A percentile compares a stretch with the other conserved stretches of the same genome.
Evolutionary conservation across 495 filamentous ascomycete species (phyloP).

Genomic region (Pyrenula aspistea): DNA sequence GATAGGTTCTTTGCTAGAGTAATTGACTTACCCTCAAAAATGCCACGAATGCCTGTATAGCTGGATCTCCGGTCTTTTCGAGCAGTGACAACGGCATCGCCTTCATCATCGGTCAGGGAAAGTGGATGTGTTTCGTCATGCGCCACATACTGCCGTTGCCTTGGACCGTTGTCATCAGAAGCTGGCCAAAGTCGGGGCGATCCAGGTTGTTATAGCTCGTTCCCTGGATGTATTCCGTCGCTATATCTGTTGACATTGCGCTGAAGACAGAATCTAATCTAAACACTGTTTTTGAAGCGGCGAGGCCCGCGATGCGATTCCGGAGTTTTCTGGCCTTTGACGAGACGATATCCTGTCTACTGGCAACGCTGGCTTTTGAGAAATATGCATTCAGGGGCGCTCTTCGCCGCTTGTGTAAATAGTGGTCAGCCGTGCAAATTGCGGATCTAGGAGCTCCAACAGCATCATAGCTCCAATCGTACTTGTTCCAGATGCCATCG

Average conservation of each 20-base stretch:
- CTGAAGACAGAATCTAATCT: constrained; percentile 19
- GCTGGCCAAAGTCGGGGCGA: constrained; percentile 8
- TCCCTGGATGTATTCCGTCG: constrained; percentile 29
- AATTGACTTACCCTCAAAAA: constrained; percentile 11
- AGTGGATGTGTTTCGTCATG: constrained; percentile 18
- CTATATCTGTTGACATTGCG: constrained; percentile 22
- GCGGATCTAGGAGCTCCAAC: no score
- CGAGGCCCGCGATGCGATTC: constrained; percentile 8
- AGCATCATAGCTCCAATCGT: no score
- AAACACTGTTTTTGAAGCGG: constrained; percentile 5
- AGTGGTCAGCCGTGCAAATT: no score
- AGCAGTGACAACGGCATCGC: constrained; percentile 13
- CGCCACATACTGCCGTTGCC: constrained; percentile 12
- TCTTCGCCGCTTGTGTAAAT: no score
- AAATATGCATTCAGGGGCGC: no score
- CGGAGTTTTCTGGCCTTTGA: constrained; percentile 15
- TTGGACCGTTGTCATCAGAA: constrained; percentile 9
- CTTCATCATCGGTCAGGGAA: constrained; percentile 12
- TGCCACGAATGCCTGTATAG: constrained; percentile 10
- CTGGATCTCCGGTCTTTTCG: constrained; percentile 9
- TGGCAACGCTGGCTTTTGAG: not conserved
- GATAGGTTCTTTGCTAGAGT: not conserved
- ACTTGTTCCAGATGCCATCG: no score
- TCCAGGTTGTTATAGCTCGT: constrained; percentile 22
- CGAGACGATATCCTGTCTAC: constrained; percentile 8